Conservation (phyloP, 2,329 filamentous ascomycete species). For the Zasmidium cellare region DNA sequence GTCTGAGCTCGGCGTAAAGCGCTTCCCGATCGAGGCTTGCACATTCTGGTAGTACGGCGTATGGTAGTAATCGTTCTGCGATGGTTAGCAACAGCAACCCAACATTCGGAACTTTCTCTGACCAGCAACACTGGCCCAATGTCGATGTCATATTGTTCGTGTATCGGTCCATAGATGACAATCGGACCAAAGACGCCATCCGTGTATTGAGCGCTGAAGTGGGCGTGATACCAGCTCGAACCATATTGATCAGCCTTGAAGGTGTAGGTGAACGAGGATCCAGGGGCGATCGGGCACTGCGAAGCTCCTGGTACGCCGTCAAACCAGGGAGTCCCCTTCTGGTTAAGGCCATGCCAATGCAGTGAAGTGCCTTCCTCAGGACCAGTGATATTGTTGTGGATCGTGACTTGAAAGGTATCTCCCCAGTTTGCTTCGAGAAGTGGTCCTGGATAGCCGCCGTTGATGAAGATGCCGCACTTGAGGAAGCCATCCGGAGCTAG, state of each 20-base stretch:
- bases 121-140: slow-evolving; percentile 37
- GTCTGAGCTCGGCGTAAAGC: slow-evolving; percentile 5
- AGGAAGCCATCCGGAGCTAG: slow-evolving; percentile 46
- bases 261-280: slow-evolving; percentile 31
- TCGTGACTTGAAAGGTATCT: slow-evolving; percentile 42
- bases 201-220: slow-evolving; percentile 43
- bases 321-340: slow-evolving; percentile 53
- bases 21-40: slow-evolving; percentile 1
- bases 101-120: background rate
- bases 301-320: slow-evolving; percentile 51
- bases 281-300: slow-evolving; percentile 45
- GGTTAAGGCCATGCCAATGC: slow-evolving; percentile 52
- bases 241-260: slow-evolving; percentile 43
- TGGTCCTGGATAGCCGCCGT: slow-evolving; percentile 47
- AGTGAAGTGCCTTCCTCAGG: slow-evolving; percentile 10
- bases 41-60: background rate
- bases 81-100: background rate
- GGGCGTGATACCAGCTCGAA: slow-evolving; percentile 41
- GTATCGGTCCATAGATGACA: slow-evolving; percentile 44
- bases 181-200: slow-evolving; percentile 43
- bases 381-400: slow-evolving; percentile 33
- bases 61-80: slow-evolving; percentile 10
- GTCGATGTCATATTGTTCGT: slow-evolving; percentile 42
- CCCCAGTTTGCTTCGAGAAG: slow-evolving; percentile 48
- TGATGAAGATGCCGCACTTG: slow-evolving; percentile 38